phyloP scores from a whole-genome alignment of 306 rosid genomes.

The Carpinus fangiana region DNA sequence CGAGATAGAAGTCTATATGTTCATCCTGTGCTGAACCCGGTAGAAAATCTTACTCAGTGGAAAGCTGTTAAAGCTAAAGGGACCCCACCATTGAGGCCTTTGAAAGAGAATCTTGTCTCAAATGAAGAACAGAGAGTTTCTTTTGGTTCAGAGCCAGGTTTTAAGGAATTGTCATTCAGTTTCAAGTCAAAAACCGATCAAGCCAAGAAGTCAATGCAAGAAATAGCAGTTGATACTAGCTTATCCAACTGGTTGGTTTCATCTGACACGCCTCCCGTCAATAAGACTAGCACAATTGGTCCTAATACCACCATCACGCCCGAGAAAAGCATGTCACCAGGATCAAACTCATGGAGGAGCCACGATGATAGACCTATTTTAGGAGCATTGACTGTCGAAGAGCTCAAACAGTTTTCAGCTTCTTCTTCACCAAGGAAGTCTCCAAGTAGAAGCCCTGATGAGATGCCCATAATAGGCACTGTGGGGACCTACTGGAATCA shows the following conservation, averaged over 20 bases:
- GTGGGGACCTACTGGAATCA: slow-evolving; percentile 77
- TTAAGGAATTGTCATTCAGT: slow-evolving; percentile 40
- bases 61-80: slow-evolving; percentile 64
- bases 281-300: slow-evolving; percentile 32
- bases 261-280: slow-evolving; percentile 47
- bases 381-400: slow-evolving; percentile 82
- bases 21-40: slow-evolving; percentile 82
- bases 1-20: slow-evolving; percentile 76
- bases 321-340: slow-evolving; percentile 46
- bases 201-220: slow-evolving; percentile 48
- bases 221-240: slow-evolving; percentile 80
- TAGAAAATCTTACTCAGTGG: slow-evolving; percentile 80
- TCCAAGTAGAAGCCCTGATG: slow-evolving; percentile 64
- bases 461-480: slow-evolving; percentile 77
- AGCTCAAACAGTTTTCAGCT: slow-evolving; percentile 68
- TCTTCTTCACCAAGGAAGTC: slow-evolving; percentile 73
- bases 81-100: slow-evolving; percentile 41
- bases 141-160: slow-evolving; percentile 38
- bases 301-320: slow-evolving; percentile 32
- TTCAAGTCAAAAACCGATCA: slow-evolving; percentile 42
- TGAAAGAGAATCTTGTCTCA: slow-evolving; percentile 53
- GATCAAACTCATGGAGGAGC: slow-evolving; percentile 62
- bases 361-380: slow-evolving; percentile 85
- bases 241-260: slow-evolving; percentile 85
- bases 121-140: slow-evolving; percentile 44